These are phyloP conservation scores for Ustilago sp. DNA, from an alignment of 1,284 basidiomycete genomes.

Conservation along the genomic window DNA sequence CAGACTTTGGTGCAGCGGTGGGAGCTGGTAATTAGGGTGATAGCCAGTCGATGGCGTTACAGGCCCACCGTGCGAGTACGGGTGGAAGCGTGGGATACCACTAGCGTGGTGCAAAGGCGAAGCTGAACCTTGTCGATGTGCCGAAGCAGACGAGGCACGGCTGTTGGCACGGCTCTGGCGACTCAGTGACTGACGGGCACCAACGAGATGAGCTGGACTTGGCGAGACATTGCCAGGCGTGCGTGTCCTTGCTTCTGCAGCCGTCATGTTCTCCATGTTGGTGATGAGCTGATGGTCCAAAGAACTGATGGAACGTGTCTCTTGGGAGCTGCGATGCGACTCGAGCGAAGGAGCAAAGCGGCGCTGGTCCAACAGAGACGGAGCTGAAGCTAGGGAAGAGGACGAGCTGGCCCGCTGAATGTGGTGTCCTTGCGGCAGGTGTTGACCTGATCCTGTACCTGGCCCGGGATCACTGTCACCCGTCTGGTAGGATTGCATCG, in stretches of 20 bases:
- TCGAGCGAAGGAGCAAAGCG: slow-evolving; percentile 51
- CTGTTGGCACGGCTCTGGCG: slow-evolving; percentile 59
- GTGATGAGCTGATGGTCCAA: slow-evolving; percentile 63
- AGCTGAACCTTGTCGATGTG: slow-evolving; percentile 60
- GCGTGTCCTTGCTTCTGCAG: slow-evolving; percentile 51
- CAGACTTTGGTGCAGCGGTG: slow-evolving; percentile 46
- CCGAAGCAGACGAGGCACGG: slow-evolving; percentile 59
- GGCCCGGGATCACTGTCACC: slow-evolving; percentile 64
- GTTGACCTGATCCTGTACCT: slow-evolving; percentile 34
- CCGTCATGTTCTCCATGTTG: slow-evolving; percentile 65
- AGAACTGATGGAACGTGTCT: slow-evolving; percentile 56
- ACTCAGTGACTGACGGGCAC: slow-evolving; percentile 51
- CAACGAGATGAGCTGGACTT: slow-evolving; percentile 47
- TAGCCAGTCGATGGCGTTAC: slow-evolving; percentile 34
- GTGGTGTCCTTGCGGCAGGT: slow-evolving; percentile 32
- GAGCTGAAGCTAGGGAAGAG: slow-evolving; percentile 54
- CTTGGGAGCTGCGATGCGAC: slow-evolving; percentile 49
- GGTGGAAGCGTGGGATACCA: slow-evolving; percentile 63
- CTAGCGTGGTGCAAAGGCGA: slow-evolving; percentile 63
- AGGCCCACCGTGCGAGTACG: slow-evolving; percentile 56
- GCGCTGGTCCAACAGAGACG: slow-evolving; percentile 49
- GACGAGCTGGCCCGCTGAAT: slow-evolving; percentile 59
- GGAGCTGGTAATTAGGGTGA: slow-evolving; percentile 46
- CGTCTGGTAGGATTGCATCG: slow-evolving; percentile 62
- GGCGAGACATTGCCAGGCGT: slow-evolving; percentile 58